Evolutionary conservation across 2,329 filamentous ascomycete species (phyloP), one percentile per base, ranked within the genome.

Genomic region (Scytalidium lignicola): DNA sequence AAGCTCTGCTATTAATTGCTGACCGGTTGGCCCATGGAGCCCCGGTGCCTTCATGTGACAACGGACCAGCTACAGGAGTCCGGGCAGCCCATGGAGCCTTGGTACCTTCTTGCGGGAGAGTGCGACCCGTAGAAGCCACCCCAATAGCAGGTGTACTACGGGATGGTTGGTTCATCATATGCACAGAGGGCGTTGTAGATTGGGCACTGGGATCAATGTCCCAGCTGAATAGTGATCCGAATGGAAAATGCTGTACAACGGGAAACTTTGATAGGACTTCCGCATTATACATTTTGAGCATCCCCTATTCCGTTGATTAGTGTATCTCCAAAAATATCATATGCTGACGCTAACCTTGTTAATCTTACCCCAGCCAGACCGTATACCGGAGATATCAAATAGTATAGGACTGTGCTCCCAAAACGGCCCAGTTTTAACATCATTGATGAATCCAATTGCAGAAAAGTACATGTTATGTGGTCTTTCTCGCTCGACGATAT

Each of bases 251-350:
- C 69, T 99, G 93, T n/a, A 99, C 90, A 2, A 99, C 93, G 2
- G 93, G 93, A 63, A 96, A 96, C 67, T 99, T 99, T 37, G 88
- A 89, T 13, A 99, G 75, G 2, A 99, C 93, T 71, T 99, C 93
- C 17, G 89, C 93, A 58, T 95, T 90, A 72, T 92, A 99, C 93
- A 99, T 99, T 70, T 97, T 99, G 62, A 99, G 82, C 93, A 99
- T 97, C 46, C 93, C 93, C 84, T 86, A 51, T 8, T n/a, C 19
- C 48, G 23, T 43, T 22, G 52, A 21, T 51, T 47, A 55, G 47
- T 12, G 18, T 13, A 10, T n/a, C 20, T 42, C 10, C 6, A 2
- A 19, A 40, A 21, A n/a, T 37, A 5, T 13, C 5, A 37, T 5
- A 37, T 17, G 15, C 12, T 13, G 15, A 22, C 44, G 51, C 49